phyloP scores from a whole-genome alignment of 1,139 yeast genomes.

The Taphrina wiesneri region DNA sequence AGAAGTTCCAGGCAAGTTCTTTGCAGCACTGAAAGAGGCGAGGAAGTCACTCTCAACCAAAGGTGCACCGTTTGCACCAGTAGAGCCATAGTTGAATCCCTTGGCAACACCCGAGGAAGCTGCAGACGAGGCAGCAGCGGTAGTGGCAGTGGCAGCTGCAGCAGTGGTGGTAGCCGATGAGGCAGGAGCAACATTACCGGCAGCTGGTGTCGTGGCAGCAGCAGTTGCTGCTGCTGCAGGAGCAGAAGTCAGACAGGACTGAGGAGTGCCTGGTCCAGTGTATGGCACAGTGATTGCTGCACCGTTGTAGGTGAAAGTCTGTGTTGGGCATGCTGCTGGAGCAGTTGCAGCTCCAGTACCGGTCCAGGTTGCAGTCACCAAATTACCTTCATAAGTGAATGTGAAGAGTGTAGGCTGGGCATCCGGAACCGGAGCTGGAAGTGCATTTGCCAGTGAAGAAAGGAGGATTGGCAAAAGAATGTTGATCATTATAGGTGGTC shows the following conservation, averaged over 20 bases:
- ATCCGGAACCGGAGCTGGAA: slow-evolving; percentile 16
- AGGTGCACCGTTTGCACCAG: slow-evolving; percentile 21
- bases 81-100: slow-evolving; percentile 24
- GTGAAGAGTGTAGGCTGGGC: slow-evolving; percentile 24
- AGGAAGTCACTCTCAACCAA: slow-evolving; percentile 10
- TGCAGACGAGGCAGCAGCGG: background rate
- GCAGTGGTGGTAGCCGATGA: background rate
- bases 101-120: background rate
- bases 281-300: slow-evolving; percentile 24
- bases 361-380: slow-evolving; percentile 18
- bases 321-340: slow-evolving; percentile 17
- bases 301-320: slow-evolving; percentile 22
- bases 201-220: slow-evolving; percentile 3
- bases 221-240: slow-evolving; percentile 1
- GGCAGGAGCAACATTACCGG: background rate
- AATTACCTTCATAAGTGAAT: slow-evolving; percentile 8
- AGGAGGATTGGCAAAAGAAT: slow-evolving; percentile 6
- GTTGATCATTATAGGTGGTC: background rate
- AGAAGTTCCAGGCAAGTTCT: slow-evolving; percentile 6
- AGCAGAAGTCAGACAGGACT: slow-evolving; percentile 18
- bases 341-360: slow-evolving; percentile 14
- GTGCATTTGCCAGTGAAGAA: slow-evolving; percentile 7
- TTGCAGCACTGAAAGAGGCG: background rate
- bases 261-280: slow-evolving; percentile 28
- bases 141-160: background rate